Percentiles rank a stretch among this genome's conserved stretches.
Evolutionary conservation across 345 rosid genomes (phyloP).

Genomic region (Citrus inodora): DNA sequence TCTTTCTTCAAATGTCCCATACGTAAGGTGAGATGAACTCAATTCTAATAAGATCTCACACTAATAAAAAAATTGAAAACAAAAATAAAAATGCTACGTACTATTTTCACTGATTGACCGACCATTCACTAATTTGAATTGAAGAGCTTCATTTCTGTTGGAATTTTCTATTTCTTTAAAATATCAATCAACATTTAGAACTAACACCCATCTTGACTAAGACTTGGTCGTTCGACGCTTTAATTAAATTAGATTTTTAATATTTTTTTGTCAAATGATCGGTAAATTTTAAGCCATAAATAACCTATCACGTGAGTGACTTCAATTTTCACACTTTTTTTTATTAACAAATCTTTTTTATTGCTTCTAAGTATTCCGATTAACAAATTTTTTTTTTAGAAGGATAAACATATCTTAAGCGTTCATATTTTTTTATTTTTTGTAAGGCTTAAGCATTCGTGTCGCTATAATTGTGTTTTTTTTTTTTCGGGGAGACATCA

Average conservation of each 20-base stretch:
- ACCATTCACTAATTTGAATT: not conserved
- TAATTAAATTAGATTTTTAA: not conserved
- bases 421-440: no score
- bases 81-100: no score
- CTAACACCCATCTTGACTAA: not conserved
- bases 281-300: not conserved
- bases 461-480: no score
- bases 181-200: not conserved
- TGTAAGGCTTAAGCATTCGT: no score
- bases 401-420: no score
- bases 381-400: no score
- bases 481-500: no score
- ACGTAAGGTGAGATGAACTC: slow-evolving; percentile 9
- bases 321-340: no score
- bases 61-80: no score
- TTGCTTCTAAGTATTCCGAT: no score
- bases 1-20: slow-evolving; percentile 6
- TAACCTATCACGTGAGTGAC: not conserved
- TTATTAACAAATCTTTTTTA: no score
- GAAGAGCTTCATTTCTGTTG: not conserved
- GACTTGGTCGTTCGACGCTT: not conserved
- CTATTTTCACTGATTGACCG: not conserved
- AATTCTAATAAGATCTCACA: slow-evolving; percentile 1
- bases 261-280: not conserved
- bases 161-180: not conserved